These are phyloP conservation scores for Pseudogymnoascus sp. DNA, from an alignment of 2,329 filamentous ascomycete species.

Conservation along the genomic window DNA sequence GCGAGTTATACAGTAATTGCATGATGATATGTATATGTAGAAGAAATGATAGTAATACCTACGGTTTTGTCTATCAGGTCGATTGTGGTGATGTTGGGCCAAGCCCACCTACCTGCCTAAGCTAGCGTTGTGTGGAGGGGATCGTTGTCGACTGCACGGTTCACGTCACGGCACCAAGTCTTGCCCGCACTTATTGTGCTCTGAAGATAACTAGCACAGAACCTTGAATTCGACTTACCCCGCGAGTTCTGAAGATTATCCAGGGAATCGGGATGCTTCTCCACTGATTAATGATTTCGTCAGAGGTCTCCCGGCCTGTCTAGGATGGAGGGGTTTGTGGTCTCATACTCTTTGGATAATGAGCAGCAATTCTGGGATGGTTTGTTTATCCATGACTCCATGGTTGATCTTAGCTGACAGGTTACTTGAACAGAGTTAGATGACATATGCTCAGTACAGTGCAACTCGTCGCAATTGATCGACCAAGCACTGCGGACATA, in stretches of 20 bases:
- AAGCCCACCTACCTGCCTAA: neutral
- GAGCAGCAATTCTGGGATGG: conserved; percentile 88
- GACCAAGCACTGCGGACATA: conserved; percentile 83
- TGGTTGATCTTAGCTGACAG: conserved; percentile 11
- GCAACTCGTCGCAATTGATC: conserved; percentile 54
- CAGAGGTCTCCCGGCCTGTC: conserved; percentile 2
- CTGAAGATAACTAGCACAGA: neutral
- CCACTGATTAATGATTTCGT: conserved; percentile 9
- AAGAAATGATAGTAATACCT: neutral
- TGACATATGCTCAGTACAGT: conserved; percentile 54
- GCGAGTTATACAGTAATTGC: neutral
- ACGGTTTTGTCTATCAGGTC: neutral
- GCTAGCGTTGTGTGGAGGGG: neutral
- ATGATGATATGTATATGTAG: neutral
- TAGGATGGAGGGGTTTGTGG: conserved; percentile 54
- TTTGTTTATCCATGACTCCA: conserved; percentile 37
- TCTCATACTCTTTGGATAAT: conserved; percentile 62
- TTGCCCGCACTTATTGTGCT: neutral
- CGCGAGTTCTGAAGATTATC: conserved; percentile 3
- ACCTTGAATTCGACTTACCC: neutral
- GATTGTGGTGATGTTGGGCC: neutral
- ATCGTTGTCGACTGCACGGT: conserved; percentile 1
- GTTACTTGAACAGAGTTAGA: conserved; percentile 51
- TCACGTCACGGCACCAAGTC: neutral
- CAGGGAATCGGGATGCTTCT: conserved; percentile 9